A percentile compares a stretch with the other conserved stretches of the same genome.
These are phyloP conservation scores for Saccharum hybrid DNA, from an alignment of 202 grass and related monocot species.

Conservation along the genomic window DNA sequence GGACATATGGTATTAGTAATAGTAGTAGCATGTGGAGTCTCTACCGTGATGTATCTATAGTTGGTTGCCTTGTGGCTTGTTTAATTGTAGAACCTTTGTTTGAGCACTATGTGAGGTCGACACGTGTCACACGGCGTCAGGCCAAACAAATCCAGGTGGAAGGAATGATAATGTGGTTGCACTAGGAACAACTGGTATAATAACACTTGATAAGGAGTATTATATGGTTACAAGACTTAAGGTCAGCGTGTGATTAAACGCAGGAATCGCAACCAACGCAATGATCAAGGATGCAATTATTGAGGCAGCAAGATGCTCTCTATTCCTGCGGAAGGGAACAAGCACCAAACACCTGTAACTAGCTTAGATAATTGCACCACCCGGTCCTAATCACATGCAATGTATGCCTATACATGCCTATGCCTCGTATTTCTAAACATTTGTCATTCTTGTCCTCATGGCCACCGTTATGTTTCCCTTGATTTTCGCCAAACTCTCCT, in stretches of 20 bases:
- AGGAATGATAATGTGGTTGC: conserved; percentile 22
- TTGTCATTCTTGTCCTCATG: neutral
- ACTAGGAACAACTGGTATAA: neutral
- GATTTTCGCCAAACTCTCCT: neutral
- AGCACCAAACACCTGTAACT: conserved; percentile 41
- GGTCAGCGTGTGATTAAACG: conserved; percentile 43
- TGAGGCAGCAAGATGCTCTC: conserved; percentile 44
- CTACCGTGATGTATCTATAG: conserved; percentile 26
- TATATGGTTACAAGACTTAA: conserved; percentile 1
- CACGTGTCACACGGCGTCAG: conserved; percentile 10
- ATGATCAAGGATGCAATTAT: conserved; percentile 49
- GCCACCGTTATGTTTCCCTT: neutral
- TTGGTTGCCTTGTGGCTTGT: conserved; percentile 8
- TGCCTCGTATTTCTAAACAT: neutral
- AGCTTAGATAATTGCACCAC: conserved; percentile 40
- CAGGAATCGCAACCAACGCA: conserved; percentile 34
- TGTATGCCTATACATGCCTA: conserved; percentile 16
- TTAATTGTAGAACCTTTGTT: neutral
- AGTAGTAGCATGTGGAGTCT: neutral
- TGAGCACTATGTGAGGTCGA: conserved; percentile 33
- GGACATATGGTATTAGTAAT: conserved; percentile 5
- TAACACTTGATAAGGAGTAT: neutral
- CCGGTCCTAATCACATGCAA: conserved; percentile 47
- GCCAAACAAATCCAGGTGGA: conserved; percentile 4
- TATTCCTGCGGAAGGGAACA: conserved; percentile 37